Evolutionary conservation across 306 rosid genomes (phyloP).

Genomic region (Cicer arietinum): DNA sequence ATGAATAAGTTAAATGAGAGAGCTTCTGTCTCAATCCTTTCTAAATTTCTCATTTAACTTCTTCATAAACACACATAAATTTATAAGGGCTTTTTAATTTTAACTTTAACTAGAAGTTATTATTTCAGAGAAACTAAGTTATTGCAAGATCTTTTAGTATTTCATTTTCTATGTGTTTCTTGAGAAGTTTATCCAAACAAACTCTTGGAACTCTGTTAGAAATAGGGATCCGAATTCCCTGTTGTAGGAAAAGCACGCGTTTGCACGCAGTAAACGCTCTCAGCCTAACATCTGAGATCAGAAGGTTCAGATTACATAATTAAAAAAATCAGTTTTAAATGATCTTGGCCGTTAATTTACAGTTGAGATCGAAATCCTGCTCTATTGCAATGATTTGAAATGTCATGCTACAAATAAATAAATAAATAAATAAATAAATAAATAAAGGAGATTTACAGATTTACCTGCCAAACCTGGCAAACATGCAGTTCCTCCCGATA

Average conservation of each 20-base stretch:
- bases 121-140: background rate
- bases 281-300: too few species aligned
- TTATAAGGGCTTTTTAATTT: background rate
- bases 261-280: too few species aligned
- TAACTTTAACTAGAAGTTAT: background rate
- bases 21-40: background rate
- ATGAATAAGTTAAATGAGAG: background rate
- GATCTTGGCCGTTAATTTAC: too few species aligned
- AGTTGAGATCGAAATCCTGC: too few species aligned
- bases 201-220: conserved; percentile 22
- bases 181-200: background rate
- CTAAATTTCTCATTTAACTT: background rate
- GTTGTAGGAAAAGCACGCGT: too few species aligned
- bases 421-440: too few species aligned
- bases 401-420: background rate
- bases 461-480: conserved; percentile 93
- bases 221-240: background rate
- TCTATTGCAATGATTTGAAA: conserved; percentile 10
- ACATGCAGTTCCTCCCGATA: conserved; percentile 86
- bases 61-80: background rate
- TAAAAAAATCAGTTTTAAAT: too few species aligned
- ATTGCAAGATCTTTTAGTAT: background rate
- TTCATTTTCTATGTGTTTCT: background rate
- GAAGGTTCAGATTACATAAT: too few species aligned
- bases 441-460: background rate